Evolutionary conservation across 2,329 filamentous ascomycete genomes (phyloP), one percentile per base, ranked within the genome.

Genomic region (Ophiocordyceps camponoti-leonardi): DNA sequence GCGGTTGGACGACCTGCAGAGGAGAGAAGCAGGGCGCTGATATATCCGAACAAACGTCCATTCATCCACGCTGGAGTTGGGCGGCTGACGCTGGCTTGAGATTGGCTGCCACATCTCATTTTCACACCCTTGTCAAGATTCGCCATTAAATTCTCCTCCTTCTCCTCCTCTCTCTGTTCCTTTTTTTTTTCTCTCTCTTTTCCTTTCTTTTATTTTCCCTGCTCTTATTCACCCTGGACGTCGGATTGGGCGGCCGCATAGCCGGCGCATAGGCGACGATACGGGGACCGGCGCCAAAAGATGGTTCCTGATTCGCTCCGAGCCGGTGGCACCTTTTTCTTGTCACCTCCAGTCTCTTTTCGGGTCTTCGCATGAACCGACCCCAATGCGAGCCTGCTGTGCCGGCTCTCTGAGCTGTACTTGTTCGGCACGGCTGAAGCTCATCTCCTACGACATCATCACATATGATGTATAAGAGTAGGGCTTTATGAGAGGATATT

Each of bases 21-120:
- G 20, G 41, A 26, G 40, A 41, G 41, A 42, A 26, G 41, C 41
- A 42, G 22, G 50, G 51, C 48, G 18, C 35, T 39, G 35, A 39
- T 39, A 39, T 39, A 39, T 39, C 35, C 35, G 35, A 39, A 18
- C 35, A 39, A 39, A 39, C 35, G n/a, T 20, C 31, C 31, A 33
- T 33, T 13, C 31, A 33, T 33, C 35, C 35, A 19, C 35, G 35
- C 35, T 53, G 52, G 54, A 54, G 54, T 54, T 52, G 60, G 66
- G 68, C 67, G 67, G 67, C 55, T 64, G 69, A 63, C 58, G 57
- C 61, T 55, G 59, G 59, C 60, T 63, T 65, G 63, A 73, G 73
- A 75, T 75, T 75, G 72, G 71, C 63, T 66, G 66, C 31, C 31
- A 33, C 31, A 33, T 14, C 12, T 14, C 3, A 33, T 39, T 39